Base-by-base conservation (phyloP, 192 early-diverging fungal species). In the Glomus cerebriforme region DNA sequence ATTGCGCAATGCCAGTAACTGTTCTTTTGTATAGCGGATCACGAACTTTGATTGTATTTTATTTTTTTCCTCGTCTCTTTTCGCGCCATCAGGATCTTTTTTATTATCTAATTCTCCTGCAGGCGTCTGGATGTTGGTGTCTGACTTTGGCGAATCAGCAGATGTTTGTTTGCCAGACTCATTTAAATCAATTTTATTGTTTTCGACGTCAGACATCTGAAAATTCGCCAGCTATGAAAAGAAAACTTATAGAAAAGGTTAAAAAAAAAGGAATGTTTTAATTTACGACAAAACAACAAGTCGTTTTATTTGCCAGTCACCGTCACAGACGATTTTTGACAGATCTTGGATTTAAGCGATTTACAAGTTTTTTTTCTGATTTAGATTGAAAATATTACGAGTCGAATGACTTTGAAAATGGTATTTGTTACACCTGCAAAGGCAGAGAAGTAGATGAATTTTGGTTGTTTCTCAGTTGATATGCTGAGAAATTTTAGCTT, bases 11-110 rank as follows among this genome's bases (percentile, higher is more conserved):
- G 79, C 82, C 71, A 85, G 35, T 45, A 85, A 47, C 76, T 83
- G 81, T 49, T 83, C 85, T 60, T 79, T 79, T 9, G 85, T 83
- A 78, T 85, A 85, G 26, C 83, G 81, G 7, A 13, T 39, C 19
- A 77, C 63, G 45, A 24, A 29, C 66, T 31, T n/a, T 35, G 66
- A 2, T 37, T 68, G 13, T 10, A 17, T 59, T 29, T 32, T 73
- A 19, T 9, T 17, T 58, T 73, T 59, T 54, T 73, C 54, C 24
- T 29, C 32, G 19, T 73, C 27, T 12, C 27, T 59, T 27, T 54
- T 73, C 72, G 72, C 72, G 72, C 32, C 49, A 27, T 73, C 72
- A 59, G 29, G 32, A 10, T 32, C 37, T 35, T 47, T 71, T 71
- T 71, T 19, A 19, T 67, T 43, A 71, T 47, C 35, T 47, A 71